A percentile compares a stretch with the other conserved stretches of the same genome.
phyloP scores from a whole-genome alignment of 2,329 filamentous ascomycete species.

The Paecilomyces dactylethromorphus region DNA sequence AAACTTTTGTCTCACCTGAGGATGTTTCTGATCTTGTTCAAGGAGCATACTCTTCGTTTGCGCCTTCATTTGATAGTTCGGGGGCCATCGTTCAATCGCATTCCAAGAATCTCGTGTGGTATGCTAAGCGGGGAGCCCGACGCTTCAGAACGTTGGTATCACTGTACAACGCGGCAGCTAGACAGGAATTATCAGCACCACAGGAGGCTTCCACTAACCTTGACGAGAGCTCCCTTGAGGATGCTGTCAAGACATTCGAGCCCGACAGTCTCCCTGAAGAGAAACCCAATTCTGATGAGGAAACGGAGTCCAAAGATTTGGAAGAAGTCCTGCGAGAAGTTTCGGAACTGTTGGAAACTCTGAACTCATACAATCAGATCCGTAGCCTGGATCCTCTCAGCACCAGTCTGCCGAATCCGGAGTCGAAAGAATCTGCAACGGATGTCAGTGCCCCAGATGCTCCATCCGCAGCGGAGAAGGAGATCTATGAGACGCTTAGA shows the following conservation, averaged over 20 bases:
- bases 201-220: slow-evolving; percentile 23
- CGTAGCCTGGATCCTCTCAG: slow-evolving; percentile 41
- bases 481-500: slow-evolving; percentile 66
- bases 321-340: slow-evolving; percentile 51
- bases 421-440: slow-evolving; percentile 17
- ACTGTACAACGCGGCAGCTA: slow-evolving; percentile 10
- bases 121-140: slow-evolving; percentile 34
- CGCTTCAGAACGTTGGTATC: slow-evolving; percentile 32
- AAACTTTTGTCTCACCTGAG: slow-evolving; percentile 21
- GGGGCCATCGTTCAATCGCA: slow-evolving; percentile 36
- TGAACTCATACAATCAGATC: slow-evolving; percentile 57
- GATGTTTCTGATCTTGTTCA: slow-evolving; percentile 32
- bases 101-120: slow-evolving; percentile 40
- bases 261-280: slow-evolving; percentile 26
- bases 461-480: slow-evolving; percentile 51
- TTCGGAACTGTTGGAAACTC: slow-evolving; percentile 54
- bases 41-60: slow-evolving; percentile 44
- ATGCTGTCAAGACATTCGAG: slow-evolving; percentile 36
- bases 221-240: slow-evolving; percentile 33
- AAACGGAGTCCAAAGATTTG: slow-evolving; percentile 37
- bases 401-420: slow-evolving; percentile 23
- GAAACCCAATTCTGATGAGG: slow-evolving; percentile 20
- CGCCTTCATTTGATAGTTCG: slow-evolving; percentile 41
- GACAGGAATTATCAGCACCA: slow-evolving; percentile 14
- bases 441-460: slow-evolving; percentile 38